These are phyloP conservation scores for Halophytophthora batemanensis DNA, from an alignment of 352 stramenopile species.

Conservation along the genomic window DNA sequence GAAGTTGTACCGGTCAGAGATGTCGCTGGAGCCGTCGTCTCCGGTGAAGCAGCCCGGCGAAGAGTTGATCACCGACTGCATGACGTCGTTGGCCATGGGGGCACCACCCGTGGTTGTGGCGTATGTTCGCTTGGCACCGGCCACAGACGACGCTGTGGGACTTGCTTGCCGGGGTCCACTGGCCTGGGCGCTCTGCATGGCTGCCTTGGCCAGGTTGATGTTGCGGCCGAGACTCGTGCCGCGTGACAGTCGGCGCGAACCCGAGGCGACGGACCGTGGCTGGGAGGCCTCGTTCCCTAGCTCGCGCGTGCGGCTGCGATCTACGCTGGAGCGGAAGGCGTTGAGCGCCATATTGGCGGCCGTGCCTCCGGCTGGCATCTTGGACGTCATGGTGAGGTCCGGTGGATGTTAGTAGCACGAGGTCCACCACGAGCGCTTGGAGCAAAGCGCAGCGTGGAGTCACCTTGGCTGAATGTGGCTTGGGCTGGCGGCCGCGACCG, in stretches of 20 bases:
- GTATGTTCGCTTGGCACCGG: too few relatives aligned
- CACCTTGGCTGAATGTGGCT: too few relatives aligned
- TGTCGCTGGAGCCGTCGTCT: slow-evolving; percentile 37
- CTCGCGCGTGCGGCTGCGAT: slow-evolving; percentile 30
- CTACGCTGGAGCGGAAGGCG: slow-evolving; percentile 31
- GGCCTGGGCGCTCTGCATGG: too few relatives aligned
- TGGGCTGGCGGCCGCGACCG: too few relatives aligned
- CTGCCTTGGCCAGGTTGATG: slow-evolving; percentile 1
- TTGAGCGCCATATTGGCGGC: slow-evolving; percentile 34
- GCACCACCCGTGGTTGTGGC: too few relatives aligned
- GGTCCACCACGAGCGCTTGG: too few relatives aligned
- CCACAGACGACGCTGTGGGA: too few relatives aligned
- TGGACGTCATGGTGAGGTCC: neutral
- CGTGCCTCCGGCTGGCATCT: slow-evolving; percentile 12
- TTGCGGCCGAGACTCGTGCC: slow-evolving; percentile 13
- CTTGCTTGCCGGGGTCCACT: too few relatives aligned
- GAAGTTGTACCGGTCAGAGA: slow-evolving; percentile 55
- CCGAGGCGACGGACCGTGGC: slow-evolving; percentile 8
- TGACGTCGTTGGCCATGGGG: slow-evolving; percentile 21
- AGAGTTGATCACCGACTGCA: slow-evolving; percentile 46
- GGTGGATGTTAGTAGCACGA: too few relatives aligned
- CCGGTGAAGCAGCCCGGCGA: slow-evolving; percentile 31
- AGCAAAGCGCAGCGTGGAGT: too few relatives aligned
- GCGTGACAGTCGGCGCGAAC: slow-evolving; percentile 10
- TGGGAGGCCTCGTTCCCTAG: slow-evolving; percentile 12